Percentiles rank a stretch among this genome's conserved stretches.
Conservation (phyloP, 306 rosid species). For the Gastrolobium bilobum region DNA sequence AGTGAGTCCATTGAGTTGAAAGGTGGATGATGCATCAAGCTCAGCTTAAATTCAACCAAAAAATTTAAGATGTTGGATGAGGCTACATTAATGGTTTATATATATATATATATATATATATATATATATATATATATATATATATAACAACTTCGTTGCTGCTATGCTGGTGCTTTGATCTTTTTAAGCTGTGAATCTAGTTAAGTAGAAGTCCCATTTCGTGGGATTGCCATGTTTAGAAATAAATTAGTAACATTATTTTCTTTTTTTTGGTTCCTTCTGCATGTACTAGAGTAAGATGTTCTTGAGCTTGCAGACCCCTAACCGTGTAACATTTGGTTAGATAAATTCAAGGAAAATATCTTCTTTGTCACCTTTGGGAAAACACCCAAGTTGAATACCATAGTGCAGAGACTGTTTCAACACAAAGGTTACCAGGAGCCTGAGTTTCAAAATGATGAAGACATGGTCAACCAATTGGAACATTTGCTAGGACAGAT, state of each 20-base stretch:
- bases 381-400: constrained; percentile 48
- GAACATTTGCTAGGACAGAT: constrained; percentile 30
- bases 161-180: not conserved
- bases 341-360: constrained; percentile 54
- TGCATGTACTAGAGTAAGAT: not conserved
- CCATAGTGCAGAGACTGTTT: constrained; percentile 50
- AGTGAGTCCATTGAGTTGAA: too few relatives aligned
- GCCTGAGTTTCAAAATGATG: not conserved
- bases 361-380: constrained; percentile 56
- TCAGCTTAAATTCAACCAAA: too few relatives aligned
- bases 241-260: not conserved
- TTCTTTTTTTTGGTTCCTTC: not conserved
- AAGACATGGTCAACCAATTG: constrained; percentile 20
- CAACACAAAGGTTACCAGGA: constrained; percentile 20
- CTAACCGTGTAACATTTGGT: constrained; percentile 24
- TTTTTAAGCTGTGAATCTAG: not conserved
- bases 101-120: too few relatives aligned
- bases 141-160: not conserved
- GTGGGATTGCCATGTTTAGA: too few relatives aligned
- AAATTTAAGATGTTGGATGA: too few relatives aligned
- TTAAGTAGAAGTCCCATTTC: too few relatives aligned
- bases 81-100: not conserved
- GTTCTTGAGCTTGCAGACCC: not conserved
- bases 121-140: too few relatives aligned
- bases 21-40: too few relatives aligned